A percentile compares a stretch with the other conserved stretches of the same genome.
phyloP scores from a whole-genome alignment of 2,329 filamentous ascomycete genomes.

The Pyrenochaeta sp. region DNA sequence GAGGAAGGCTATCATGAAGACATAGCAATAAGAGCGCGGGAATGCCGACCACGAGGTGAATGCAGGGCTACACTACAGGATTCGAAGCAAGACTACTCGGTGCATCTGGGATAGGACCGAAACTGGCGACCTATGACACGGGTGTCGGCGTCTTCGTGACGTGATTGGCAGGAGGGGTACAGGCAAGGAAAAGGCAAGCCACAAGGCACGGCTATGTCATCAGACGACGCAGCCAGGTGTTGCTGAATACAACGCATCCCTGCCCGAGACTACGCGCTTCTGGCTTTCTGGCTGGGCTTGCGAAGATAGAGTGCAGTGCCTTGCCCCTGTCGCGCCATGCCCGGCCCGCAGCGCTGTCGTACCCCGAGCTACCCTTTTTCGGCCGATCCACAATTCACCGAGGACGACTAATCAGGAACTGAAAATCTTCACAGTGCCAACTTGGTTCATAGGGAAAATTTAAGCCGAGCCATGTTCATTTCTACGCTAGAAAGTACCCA shows the following conservation, averaged over 20 bases:
- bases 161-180: constrained; percentile 12
- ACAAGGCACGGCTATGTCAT: constrained; percentile 18
- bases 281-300: too few species aligned
- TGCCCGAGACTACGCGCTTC: too few species aligned
- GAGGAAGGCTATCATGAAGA: constrained; percentile 7
- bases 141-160: constrained; percentile 7
- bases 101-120: constrained; percentile 1
- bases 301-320: too few species aligned
- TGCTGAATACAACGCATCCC: background rate
- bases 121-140: constrained; percentile 21
- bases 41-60: background rate
- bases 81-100: constrained; percentile 9
- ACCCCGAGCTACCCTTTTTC: too few species aligned
- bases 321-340: too few species aligned
- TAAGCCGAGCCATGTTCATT: too few species aligned
- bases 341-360: too few species aligned
- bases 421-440: too few species aligned
- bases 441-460: too few species aligned
- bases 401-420: too few species aligned
- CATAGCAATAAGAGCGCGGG: background rate
- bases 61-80: constrained; percentile 1
- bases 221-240: constrained; percentile 4
- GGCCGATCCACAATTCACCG: too few species aligned
- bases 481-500: too few species aligned
- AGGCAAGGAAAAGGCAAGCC: constrained; percentile 4